Conservation (phyloP, 1,284 basidiomycete species). For the Pseudozyma hubeiensis region DNA sequence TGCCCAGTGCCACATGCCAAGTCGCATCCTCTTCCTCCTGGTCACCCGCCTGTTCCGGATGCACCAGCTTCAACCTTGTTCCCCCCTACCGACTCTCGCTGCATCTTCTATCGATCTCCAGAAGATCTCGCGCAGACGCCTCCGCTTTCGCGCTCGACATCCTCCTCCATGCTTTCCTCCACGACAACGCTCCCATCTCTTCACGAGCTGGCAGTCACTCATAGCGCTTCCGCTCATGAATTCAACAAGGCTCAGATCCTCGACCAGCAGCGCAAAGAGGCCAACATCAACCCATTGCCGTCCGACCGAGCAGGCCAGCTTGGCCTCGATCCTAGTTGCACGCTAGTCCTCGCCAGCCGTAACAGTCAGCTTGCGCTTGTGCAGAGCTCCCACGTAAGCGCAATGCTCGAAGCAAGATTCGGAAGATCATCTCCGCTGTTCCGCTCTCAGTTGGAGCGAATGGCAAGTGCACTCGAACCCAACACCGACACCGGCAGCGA, state of each 20-base stretch:
- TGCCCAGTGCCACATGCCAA: slow-evolving; percentile 66
- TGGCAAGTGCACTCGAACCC: not conserved
- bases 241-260: slow-evolving; percentile 47
- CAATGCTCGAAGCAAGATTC: slow-evolving; percentile 61
- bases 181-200: slow-evolving; percentile 38
- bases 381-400: slow-evolving; percentile 59
- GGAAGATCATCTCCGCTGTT: slow-evolving; percentile 59
- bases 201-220: slow-evolving; percentile 44
- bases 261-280: slow-evolving; percentile 46
- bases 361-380: slow-evolving; percentile 63
- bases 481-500: not conserved
- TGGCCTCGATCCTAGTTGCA: slow-evolving; percentile 51
- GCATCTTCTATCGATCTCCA: slow-evolving; percentile 65
- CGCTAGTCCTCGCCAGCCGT: slow-evolving; percentile 61
- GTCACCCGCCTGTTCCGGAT: slow-evolving; percentile 61
- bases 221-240: slow-evolving; percentile 35
- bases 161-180: slow-evolving; percentile 36
- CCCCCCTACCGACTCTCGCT: slow-evolving; percentile 60
- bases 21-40: slow-evolving; percentile 64
- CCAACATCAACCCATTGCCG: slow-evolving; percentile 62
- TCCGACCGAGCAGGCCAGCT: slow-evolving; percentile 42
- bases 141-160: slow-evolving; percentile 52
- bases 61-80: slow-evolving; percentile 55
- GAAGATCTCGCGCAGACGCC: slow-evolving; percentile 61
- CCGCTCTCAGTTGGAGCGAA: slow-evolving; percentile 22